A percentile compares a stretch with the other conserved stretches of the same genome.
Evolutionary conservation across 164 flowering plant genomes (phyloP).

Genomic region (Taxillus chinensis): DNA sequence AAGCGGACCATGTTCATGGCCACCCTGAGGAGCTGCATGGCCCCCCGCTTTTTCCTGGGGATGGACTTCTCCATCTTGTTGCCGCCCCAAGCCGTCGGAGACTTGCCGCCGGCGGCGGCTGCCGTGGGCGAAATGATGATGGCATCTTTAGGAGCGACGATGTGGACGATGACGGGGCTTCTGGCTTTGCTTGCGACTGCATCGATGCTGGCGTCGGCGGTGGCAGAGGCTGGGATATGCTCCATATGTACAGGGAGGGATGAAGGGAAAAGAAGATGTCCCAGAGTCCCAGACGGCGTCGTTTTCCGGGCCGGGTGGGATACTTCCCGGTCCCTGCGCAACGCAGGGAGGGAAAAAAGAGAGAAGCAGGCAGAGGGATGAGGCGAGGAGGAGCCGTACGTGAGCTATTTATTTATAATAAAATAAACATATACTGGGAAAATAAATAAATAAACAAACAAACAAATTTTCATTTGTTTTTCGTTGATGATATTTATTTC

Average conservation of each 20-base stretch:
- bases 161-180: background rate
- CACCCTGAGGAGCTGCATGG: constrained; percentile 19
- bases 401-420: no score
- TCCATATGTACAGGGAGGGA: background rate
- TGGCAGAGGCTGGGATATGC: background rate
- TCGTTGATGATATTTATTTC: no score
- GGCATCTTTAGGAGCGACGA: background rate
- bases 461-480: no score
- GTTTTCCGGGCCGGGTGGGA: no score
- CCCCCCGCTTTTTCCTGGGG: constrained; percentile 11
- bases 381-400: no score
- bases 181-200: background rate
- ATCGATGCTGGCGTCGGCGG: background rate
- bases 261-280: background rate
- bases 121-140: background rate
- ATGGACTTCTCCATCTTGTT: background rate
- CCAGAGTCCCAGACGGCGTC: no score
- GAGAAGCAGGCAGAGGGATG: no score
- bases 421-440: no score
- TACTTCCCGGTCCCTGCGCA: no score
- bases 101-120: background rate
- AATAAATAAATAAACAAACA: no score
- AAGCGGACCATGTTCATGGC: constrained; percentile 30
- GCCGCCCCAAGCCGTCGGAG: background rate
- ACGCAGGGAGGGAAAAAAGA: no score